phyloP scores from a whole-genome alignment of 495 filamentous ascomycete species.

The Usnea hakonensis region DNA sequence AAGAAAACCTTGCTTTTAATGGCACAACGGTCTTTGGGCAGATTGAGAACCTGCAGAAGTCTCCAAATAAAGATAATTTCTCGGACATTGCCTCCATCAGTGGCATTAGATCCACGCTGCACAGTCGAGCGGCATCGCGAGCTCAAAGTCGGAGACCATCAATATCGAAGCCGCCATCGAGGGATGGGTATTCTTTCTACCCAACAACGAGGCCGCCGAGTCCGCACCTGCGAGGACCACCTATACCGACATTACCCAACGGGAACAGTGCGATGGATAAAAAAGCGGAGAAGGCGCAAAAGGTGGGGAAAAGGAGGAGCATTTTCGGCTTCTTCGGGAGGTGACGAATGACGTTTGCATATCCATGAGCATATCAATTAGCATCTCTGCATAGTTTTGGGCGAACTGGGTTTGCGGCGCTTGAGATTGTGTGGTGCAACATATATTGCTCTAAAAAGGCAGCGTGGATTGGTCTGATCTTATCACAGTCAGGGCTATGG shows the following conservation, averaged over 20 bases:
- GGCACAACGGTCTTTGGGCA: slow-evolving; percentile 62
- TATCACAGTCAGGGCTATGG: not conserved
- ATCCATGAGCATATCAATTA: not conserved
- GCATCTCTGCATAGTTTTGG: too few relatives aligned
- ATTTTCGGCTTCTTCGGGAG: slow-evolving; percentile 44
- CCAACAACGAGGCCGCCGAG: slow-evolving; percentile 22
- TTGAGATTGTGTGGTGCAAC: not conserved
- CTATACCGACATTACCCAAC: slow-evolving; percentile 27
- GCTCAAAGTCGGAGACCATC: slow-evolving; percentile 24
- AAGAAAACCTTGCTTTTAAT: slow-evolving; percentile 63
- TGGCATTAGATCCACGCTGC: not conserved
- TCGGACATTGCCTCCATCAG: not conserved
- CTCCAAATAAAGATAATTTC: slow-evolving; percentile 16
- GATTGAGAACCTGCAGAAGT: slow-evolving; percentile 50
- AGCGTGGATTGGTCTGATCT: not conserved
- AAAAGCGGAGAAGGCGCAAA: slow-evolving; percentile 33
- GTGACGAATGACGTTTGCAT: not conserved
- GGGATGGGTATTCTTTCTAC: slow-evolving; percentile 2
- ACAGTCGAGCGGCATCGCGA: slow-evolving; percentile 17
- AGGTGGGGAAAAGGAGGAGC: slow-evolving; percentile 41
- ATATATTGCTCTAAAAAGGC: not conserved
- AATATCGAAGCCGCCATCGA: slow-evolving; percentile 20
- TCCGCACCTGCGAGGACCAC: slow-evolving; percentile 22
- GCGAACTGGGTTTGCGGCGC: not conserved
- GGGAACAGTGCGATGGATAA: slow-evolving; percentile 26